These are phyloP conservation scores for Panellus pusillus DNA, from an alignment of 768 basidiomycete species.

Conservation along the genomic window DNA sequence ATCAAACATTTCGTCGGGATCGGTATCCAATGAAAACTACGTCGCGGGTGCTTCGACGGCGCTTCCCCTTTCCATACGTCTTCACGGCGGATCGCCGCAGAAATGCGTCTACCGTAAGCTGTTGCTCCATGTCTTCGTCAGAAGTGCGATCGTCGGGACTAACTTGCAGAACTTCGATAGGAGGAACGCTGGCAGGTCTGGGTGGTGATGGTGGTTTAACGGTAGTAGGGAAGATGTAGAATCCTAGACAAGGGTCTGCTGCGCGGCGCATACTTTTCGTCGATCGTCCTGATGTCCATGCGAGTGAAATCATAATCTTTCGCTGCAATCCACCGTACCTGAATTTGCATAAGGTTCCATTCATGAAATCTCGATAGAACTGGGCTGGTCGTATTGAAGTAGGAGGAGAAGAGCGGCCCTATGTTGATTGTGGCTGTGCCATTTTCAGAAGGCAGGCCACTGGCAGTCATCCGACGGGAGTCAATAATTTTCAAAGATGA, in stretches of 20 bases:
- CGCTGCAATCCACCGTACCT: not conserved
- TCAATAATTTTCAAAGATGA: too few relatives aligned
- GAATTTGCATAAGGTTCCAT: not conserved
- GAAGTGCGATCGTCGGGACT: not conserved
- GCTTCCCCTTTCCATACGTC: conserved; percentile 6
- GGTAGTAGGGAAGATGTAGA: conserved; percentile 1
- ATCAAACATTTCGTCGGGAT: not conserved
- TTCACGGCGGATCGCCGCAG: conserved; percentile 11
- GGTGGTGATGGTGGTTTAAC: not conserved
- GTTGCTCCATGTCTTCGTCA: not conserved
- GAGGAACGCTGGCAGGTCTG: not conserved
- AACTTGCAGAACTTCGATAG: not conserved
- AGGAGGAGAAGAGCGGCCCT: too few relatives aligned
- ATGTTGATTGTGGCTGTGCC: too few relatives aligned
- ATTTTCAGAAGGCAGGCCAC: too few relatives aligned
- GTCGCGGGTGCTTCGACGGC: not conserved
- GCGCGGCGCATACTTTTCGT: conserved; percentile 12
- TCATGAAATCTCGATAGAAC: too few relatives aligned
- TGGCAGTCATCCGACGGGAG: too few relatives aligned
- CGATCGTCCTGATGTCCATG: not conserved
- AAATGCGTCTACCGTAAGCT: conserved; percentile 14
- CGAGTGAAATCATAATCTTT: not conserved
- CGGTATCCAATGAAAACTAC: not conserved
- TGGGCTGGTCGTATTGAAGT: too few relatives aligned
- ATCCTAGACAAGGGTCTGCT: conserved; percentile 19